Conservation (phyloP, 2,329 filamentous ascomycete species). For the Dothistroma septosporum region DNA sequence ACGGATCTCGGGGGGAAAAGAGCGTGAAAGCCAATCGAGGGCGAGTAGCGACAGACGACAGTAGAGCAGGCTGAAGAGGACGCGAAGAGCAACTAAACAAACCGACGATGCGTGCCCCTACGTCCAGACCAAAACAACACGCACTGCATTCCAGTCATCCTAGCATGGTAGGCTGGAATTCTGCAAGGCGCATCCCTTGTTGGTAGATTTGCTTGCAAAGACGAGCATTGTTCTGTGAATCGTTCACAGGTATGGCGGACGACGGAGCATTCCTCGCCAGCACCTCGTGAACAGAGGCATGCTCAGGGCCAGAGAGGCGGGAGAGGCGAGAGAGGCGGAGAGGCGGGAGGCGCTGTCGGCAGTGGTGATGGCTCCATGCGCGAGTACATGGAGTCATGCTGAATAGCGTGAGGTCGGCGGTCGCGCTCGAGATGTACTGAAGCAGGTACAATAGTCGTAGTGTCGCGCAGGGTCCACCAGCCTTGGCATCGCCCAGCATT, state of each 20-base stretch:
- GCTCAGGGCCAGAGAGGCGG: no score
- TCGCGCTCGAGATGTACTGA: no score
- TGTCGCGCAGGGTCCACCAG: background rate
- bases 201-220: background rate
- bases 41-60: background rate
- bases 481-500: background rate
- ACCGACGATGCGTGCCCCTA: background rate
- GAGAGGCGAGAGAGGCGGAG: no score
- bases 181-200: background rate
- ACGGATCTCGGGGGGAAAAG: background rate
- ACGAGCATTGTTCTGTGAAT: background rate
- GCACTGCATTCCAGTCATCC: constrained; percentile 29
- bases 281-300: no score
- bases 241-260: no score
- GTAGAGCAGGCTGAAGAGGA: background rate
- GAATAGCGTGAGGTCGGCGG: no score
- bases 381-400: no score
- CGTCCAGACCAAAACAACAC: constrained; percentile 18
- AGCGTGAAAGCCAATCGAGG: constrained; percentile 4
- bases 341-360: no score
- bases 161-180: constrained; percentile 8
- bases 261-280: no score
- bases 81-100: constrained; percentile 4
- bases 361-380: no score
- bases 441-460: no score